Evolutionary conservation across 495 filamentous ascomycete genomes (phyloP), one percentile per base, ranked within the genome.

Genomic region (Chaetomium cochliodes): DNA sequence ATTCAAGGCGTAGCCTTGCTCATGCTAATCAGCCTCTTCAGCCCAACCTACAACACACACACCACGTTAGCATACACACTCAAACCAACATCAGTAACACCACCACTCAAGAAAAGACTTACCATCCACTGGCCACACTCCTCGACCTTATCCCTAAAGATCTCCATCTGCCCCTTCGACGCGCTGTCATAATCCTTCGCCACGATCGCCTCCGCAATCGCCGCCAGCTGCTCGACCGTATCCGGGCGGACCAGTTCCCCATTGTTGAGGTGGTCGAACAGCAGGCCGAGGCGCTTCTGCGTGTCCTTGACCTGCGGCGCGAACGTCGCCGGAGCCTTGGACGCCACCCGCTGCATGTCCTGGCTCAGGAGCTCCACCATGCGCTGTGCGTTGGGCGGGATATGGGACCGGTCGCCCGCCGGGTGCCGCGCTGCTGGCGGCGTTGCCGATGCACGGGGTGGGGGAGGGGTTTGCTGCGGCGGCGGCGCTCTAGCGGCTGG

Each of bases 121-220:
- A 96, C 92, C 93, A 98, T 96, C 94, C 96, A 98, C 69, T 91
- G 88, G 41, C 89, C 89, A 69, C 92, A 96, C 75, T 97, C 92
- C 30, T 92, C 87, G 15, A 82, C 89, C 77, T 89, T 89, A 74
- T 91, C 89, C 58, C 84, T 87, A 78, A 93, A 85, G 67, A 98
- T 87, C 69, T 96, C 87, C 26, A 90, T 81, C 75, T 97, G 92
- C 62, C 96, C 80, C 23, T 79, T 81, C 44, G 82, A 78, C 3
- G 94, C 94, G n/a, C 81, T 81, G 50, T 89, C 87, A 65, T 90
- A 97, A 66, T 96, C 81, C 76, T 86, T 88, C 0, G 72, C 77
- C 65, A 88, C 84, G 20, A 98, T 71, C 12, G 88, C 88, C 63
- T 82, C 77, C 15, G 89, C 85, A 22, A 94, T 75, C 71, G 89